Percentiles rank a stretch among this genome's conserved stretches.
phyloP scores from a whole-genome alignment of 2,329 filamentous ascomycete species.

The Aureobasidium sp. region DNA sequence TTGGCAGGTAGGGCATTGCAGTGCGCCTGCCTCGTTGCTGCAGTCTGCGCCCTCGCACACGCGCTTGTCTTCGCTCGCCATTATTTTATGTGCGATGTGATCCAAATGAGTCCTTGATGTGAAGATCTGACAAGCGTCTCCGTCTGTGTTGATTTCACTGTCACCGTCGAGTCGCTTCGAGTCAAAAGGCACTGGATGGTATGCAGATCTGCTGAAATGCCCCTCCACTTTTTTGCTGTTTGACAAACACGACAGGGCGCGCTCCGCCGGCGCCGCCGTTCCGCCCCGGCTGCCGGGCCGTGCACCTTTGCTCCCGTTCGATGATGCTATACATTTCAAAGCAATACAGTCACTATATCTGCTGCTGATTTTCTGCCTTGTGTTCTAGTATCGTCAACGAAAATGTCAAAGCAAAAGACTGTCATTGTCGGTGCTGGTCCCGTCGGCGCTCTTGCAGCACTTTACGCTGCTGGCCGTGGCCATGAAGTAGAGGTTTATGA shows the following conservation, averaged over 20 bases:
- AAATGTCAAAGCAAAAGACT: conserved; percentile 51
- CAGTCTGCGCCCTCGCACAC: conserved; percentile 80
- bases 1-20: conserved; percentile 93
- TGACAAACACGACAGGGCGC: not conserved
- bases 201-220: not conserved
- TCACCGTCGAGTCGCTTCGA: not conserved
- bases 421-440: conserved; percentile 78
- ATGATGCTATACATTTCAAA: not conserved
- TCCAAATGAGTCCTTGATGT: not conserved
- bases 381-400: not conserved
- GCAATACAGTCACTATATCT: not conserved
- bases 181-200: not conserved
- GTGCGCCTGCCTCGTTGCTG: conserved; percentile 71
- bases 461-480: conserved; percentile 85
- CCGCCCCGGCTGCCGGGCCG: conserved; percentile 4
- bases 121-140: not conserved
- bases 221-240: conserved; percentile 5
- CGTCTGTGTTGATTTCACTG: too few species aligned
- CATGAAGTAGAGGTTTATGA: conserved; percentile 93
- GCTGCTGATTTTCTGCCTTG: not conserved
- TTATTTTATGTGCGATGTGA: not conserved
- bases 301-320: not conserved
- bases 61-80: conserved; percentile 41
- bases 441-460: conserved; percentile 49
- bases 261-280: not conserved